Base-by-base conservation (phyloP, 495 filamentous ascomycete species). In the Friedmanniomyces endolithicus region DNA sequence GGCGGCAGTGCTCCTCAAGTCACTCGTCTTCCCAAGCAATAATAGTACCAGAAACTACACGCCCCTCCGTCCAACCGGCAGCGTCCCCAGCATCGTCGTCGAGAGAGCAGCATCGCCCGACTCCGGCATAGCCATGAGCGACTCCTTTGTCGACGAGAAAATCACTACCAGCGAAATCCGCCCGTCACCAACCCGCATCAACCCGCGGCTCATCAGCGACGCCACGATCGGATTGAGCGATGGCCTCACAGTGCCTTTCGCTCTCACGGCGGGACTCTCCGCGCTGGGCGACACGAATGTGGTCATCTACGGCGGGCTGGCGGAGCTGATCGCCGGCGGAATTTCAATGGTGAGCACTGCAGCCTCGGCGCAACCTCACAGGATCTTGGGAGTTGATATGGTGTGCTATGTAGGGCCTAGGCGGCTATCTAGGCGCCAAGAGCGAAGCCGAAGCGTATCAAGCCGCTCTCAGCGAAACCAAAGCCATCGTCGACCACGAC, bases 381-480 rank as follows among this genome's bases (percentile, higher is more conserved):
- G n/a, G n/a, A n/a, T n/a, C n/a, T 14, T 31, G 27, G 3, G 27
- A 41, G 37, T 14, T 41, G 17, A 41, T 41, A n/a, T 14, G 17
- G 6, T 6, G 27, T 19, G 37, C 16, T 41, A n/a, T 41, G 16
- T 14, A 41, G 37, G 77, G 77, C 1, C 56, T 80, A 35, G 78
- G 78, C 7, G 78, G 78, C 24, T 72, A 80, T 59, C 72, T 92
- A 2, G 83, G 83, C 12, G 83, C 85, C 0, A 81, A 81, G 59
- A 82, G 82, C 39, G 85, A 88, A 71, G 74, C 72, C 2, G 60
- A 63, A 41, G 60, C 60, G 16, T 56, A 59, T 27, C 45, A 52
- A 16, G 60, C 56, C 27, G 52, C 52, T 9, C 45, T 55, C 1
- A 14, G n/a, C 12, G 52, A 58, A 19, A 56, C 50, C 1, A 54